Evolutionary conservation across 768 basidiomycete genomes (phyloP), one percentile per base, ranked within the genome.

Genomic region (Tricholoma hemisulphureum): DNA sequence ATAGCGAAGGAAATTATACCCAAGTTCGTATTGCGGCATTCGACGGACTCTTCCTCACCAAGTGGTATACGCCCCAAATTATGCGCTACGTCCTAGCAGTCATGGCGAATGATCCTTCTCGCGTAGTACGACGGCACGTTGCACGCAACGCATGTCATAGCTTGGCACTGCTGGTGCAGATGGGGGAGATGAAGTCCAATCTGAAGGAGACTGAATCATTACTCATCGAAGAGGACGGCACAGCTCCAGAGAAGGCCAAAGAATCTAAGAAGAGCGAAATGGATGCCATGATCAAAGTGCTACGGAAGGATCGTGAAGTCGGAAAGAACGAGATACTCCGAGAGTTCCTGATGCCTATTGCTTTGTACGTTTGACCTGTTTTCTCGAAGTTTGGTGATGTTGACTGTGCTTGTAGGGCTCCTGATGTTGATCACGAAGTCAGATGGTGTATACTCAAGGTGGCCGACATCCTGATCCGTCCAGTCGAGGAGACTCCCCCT

Each of bases 21-120:
- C 89, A 92, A 67, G 91, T 99, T 45, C 88, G 97, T 46, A 83
- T 93, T 45, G 87, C 91, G 4, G 96, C 97, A 3, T 97, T 99
- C 64, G 97, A 99, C 71, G 91, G 93, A 31, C 80, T 98, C 9
- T 88, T 96, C 79, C 75, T 94, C 69, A 89, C 89, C 57, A 88
- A 93, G 73, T 89, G 94, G 93, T 88, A 93, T 69, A 80, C 87
- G 2, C 86, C 87, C 32, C 83, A 85, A 65, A 86, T 95, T 64
- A 90, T 92, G 84, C 84, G 85, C 13, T 98, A 98, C 67, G 79
- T 98, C 61, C 80, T 96, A 50, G 83, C 91, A 9, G 89, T 97
- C 56, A 87, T 96, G 76, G 84, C 87, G 7, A 82, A 87, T 65
- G 97, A 99, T 68, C 79, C 89, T 8, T 98, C 93, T 2, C 85